These are phyloP conservation scores for Breynia disticha DNA, from an alignment of 441 rosid genomes.

Conservation along the genomic window DNA sequence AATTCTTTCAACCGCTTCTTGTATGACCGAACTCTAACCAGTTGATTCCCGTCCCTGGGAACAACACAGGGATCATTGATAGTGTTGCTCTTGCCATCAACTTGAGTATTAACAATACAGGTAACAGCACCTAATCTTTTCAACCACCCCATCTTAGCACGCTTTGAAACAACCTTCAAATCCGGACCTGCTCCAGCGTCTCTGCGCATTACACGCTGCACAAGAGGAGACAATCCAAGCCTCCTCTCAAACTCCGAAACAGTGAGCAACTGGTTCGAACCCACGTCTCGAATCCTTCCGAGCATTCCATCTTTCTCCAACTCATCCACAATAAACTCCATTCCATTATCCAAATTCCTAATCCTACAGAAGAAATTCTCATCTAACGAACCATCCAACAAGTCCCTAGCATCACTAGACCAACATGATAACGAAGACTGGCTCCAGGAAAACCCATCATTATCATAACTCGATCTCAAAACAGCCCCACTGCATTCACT, in stretches of 20 bases:
- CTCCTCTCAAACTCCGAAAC: slow-evolving; percentile 26
- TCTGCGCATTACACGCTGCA: slow-evolving; percentile 24
- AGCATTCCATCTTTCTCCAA: slow-evolving; percentile 21
- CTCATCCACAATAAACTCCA: slow-evolving; percentile 22
- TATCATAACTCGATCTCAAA: slow-evolving; percentile 28
- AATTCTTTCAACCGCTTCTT: slow-evolving; percentile 60
- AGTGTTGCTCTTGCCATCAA: slow-evolving; percentile 16
- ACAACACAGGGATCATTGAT: slow-evolving; percentile 3
- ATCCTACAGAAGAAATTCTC: slow-evolving; percentile 23
- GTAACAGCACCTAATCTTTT: slow-evolving; percentile 39
- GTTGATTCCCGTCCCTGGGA: slow-evolving; percentile 24
- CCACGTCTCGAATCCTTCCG: slow-evolving; percentile 22
- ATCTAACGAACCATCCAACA: slow-evolving; percentile 18
- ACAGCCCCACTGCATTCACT: slow-evolving; percentile 32
- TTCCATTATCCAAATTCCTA: slow-evolving; percentile 27
- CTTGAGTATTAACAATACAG: slow-evolving; percentile 38
- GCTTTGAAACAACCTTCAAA: slow-evolving; percentile 11
- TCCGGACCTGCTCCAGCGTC: slow-evolving; percentile 25
- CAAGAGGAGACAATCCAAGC: slow-evolving; percentile 31
- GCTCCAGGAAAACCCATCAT: slow-evolving; percentile 27
- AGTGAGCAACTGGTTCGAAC: slow-evolving; percentile 16
- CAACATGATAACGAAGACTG: slow-evolving; percentile 28
- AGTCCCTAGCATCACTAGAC: slow-evolving; percentile 25
- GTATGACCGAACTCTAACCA: slow-evolving; percentile 37
- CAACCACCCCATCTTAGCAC: slow-evolving; percentile 56